Percentiles rank a stretch among this genome's conserved stretches.
Evolutionary conservation across 2,329 filamentous ascomycete species (phyloP).

Genomic region (Didymella arachidicola): DNA sequence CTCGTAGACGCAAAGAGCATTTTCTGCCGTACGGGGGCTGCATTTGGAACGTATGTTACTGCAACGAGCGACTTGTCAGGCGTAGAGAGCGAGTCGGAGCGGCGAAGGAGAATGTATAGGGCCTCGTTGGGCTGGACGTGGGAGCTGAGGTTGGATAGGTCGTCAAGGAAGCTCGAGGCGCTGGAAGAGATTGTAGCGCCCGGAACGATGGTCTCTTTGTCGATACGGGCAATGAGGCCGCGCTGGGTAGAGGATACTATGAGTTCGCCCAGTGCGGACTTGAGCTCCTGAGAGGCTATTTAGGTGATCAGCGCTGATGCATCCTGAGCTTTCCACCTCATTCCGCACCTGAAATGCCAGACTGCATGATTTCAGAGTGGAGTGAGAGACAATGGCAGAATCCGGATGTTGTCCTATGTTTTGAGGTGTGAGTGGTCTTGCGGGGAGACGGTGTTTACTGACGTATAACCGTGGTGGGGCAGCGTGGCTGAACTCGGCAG

Average conservation of each 20-base stretch:
- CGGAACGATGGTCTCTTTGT: conserved; percentile 71
- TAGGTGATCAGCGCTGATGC: conserved; percentile 24
- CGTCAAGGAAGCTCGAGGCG: conserved; percentile 66
- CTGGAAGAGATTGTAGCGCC: conserved; percentile 61
- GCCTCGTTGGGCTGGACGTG: conserved; percentile 72
- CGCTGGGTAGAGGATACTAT: conserved; percentile 69
- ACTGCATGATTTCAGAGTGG: conserved; percentile 69
- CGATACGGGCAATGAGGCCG: conserved; percentile 75
- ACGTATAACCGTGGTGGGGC: conserved; percentile 37
- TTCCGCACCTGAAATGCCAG: conserved; percentile 73
- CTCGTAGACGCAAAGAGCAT: conserved; percentile 85
- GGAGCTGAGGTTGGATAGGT: conserved; percentile 68
- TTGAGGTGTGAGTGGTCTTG: background rate
- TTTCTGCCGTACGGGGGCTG: conserved; percentile 81
- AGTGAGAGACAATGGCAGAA: background rate
- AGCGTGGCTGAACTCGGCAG: conserved; percentile 25
- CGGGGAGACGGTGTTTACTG: conserved; percentile 28
- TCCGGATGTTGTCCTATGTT: background rate
- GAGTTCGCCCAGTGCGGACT: conserved; percentile 74
- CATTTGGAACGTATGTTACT: conserved; percentile 80
- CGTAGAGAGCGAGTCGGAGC: conserved; percentile 61
- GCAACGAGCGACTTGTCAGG: conserved; percentile 62
- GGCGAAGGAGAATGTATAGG: conserved; percentile 77
- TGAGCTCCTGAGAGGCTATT: conserved; percentile 76
- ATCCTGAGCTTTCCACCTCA: background rate